Base-by-base conservation (phyloP, 2,329 filamentous ascomycete species). In the Dichotomopilus funicola region DNA sequence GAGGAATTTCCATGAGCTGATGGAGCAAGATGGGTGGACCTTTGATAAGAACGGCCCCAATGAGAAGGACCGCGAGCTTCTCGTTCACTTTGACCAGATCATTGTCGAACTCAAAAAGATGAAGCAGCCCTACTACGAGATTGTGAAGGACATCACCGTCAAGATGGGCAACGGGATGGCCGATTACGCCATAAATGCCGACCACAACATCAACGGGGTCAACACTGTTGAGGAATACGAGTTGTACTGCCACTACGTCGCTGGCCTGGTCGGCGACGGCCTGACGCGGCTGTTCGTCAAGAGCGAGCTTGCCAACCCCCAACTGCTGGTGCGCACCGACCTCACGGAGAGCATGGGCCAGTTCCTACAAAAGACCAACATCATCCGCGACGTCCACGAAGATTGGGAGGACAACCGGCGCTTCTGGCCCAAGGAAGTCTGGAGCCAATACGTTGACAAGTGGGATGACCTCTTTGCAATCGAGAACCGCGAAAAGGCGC, bases 91-190 rank as follows among this genome's bases (percentile, higher is more conserved):
- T 70, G 85, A 96, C 70, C 82, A 87, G 55, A 85, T 99, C 60
- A 81, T 96, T 62, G 76, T 80, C 56, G 92, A 99, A 78, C 89
- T 92, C 72, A 89, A 88, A 76, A 87, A 88, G 73, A 78, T 96
- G 72, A 95, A 96, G 77, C 82, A 85, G 49, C 82, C 81, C 54
- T 97, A 99, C 75, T 82, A 81, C 71, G 81, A 78, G 6, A 91
- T 97, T 68, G 94, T 99, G 73, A 86, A 87, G 72, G 92, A 97
- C 65, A 96, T 97, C 68, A 90, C 91, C 36, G 77, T 85, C 67
- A 88, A 90, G 74, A 99, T 99, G 94, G 92, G 91, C 61, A 91
- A 97, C 67, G 94, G 94, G 63, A 99, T 99, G 94, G 94, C 94
- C 34, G 92, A 99, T 73, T 99, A 95, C 70, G 88, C 83, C 42